Conservation (phyloP, 257 asterid species). For the Rubia yunnanensis region DNA sequence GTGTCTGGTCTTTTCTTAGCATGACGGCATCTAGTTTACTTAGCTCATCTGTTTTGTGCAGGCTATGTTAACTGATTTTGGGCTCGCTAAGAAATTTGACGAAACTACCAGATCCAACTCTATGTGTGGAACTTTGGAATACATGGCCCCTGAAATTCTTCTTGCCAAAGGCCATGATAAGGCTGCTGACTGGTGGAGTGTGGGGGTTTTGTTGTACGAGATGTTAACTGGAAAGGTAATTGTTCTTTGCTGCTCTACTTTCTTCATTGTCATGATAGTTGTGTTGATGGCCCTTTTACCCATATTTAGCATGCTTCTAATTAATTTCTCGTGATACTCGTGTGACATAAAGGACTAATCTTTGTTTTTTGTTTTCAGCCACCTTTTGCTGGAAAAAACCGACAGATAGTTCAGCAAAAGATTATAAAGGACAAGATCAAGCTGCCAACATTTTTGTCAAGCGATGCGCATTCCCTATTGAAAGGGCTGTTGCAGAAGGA, state of each 20-base stretch:
- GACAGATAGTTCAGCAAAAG: conserved; percentile 66
- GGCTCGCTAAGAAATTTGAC: conserved; percentile 65
- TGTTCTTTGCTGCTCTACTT: background rate
- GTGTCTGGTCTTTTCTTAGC: background rate
- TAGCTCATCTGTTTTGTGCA: conserved; percentile 18
- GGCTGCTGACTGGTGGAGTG: conserved; percentile 94
- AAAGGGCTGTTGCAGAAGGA: conserved; percentile 80
- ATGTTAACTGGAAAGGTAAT: conserved; percentile 76
- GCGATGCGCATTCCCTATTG: conserved; percentile 65
- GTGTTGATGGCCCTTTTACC: no score
- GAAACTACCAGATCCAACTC: conserved; percentile 62
- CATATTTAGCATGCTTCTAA: no score
- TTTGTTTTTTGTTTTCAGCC: conserved; percentile 38
- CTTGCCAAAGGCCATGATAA: conserved; percentile 70
- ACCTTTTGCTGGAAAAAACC: conserved; percentile 53
- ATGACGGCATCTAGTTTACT: background rate
- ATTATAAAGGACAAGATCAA: conserved; percentile 61
- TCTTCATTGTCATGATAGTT: background rate
- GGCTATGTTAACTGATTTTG: conserved; percentile 75
- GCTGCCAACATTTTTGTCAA: conserved; percentile 58
- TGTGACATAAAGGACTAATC: background rate
- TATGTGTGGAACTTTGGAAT: conserved; percentile 74
- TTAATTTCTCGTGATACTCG: background rate
- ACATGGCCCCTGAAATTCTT: conserved; percentile 84
- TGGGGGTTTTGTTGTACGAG: conserved; percentile 65